Evolutionary conservation across 768 basidiomycete genomes (phyloP).

Genomic region (Termitomyces sp.): DNA sequence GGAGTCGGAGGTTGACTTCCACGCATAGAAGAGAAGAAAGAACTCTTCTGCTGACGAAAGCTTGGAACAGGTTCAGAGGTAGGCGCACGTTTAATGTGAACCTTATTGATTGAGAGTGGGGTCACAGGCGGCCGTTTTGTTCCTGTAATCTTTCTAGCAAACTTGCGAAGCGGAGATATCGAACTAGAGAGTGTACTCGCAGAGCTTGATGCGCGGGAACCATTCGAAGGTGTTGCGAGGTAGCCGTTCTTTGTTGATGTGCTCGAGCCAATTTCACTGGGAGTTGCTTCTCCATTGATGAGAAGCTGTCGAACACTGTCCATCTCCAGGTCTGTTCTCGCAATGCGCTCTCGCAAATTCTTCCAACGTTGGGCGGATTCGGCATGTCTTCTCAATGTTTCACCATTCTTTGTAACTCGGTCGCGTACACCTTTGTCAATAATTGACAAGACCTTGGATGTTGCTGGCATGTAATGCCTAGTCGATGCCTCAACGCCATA

Average conservation of each 20-base stretch:
- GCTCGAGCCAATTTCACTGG: constrained; percentile 69
- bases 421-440: constrained; percentile 93
- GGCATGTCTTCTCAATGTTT: constrained; percentile 83
- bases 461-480: constrained; percentile 94
- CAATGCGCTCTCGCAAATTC: constrained; percentile 72
- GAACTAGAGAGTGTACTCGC: constrained; percentile 62
- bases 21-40: constrained; percentile 51
- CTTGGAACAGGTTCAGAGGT: constrained; percentile 50
- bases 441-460: constrained; percentile 86
- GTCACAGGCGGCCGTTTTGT: constrained; percentile 33
- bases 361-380: constrained; percentile 88
- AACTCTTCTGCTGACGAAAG: constrained; percentile 56
- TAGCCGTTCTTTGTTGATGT: constrained; percentile 54
- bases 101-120: constrained; percentile 43
- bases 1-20: constrained; percentile 37
- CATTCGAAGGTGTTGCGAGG: constrained; percentile 61
- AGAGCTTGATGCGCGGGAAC: constrained; percentile 38
- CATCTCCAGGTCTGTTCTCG: constrained; percentile 80
- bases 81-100: constrained; percentile 31
- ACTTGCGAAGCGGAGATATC: constrained; percentile 75
- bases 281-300: constrained; percentile 39
- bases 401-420: constrained; percentile 94
- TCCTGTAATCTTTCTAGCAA: constrained; percentile 67
- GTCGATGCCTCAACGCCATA: neutral
- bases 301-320: constrained; percentile 60